These are phyloP conservation scores for Melastoma malabathricum DNA, from an alignment of 345 rosid species.

Conservation along the genomic window DNA sequence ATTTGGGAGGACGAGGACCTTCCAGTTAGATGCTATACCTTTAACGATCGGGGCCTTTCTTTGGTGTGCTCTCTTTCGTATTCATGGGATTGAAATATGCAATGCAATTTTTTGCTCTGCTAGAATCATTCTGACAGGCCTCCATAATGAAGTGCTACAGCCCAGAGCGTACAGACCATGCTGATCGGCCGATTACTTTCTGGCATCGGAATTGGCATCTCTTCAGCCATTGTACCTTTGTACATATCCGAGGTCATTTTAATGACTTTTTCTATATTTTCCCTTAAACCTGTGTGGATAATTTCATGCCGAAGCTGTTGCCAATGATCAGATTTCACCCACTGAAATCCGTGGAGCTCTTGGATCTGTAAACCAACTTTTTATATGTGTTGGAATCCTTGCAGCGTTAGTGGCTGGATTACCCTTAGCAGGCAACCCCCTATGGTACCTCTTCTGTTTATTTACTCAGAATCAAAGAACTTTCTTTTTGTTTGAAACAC, in stretches of 20 bases:
- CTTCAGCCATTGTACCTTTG: conserved; percentile 93
- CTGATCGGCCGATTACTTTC: conserved; percentile 92
- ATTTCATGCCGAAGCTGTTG: conserved; percentile 10
- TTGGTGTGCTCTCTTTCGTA: conserved; percentile 28
- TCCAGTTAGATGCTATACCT: conserved; percentile 90
- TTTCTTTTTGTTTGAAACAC: no score
- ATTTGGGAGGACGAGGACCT: conserved; percentile 88
- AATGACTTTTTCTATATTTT: not conserved
- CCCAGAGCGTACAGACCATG: conserved; percentile 84
- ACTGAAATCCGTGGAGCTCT: conserved; percentile 97
- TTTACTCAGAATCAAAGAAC: no score
- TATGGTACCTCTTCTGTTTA: conserved; percentile 33
- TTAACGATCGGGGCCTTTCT: conserved; percentile 77
- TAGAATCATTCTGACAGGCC: conserved; percentile 10
- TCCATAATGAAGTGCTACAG: conserved; percentile 54
- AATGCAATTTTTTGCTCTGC: not conserved
- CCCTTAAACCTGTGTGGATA: conserved; percentile 1
- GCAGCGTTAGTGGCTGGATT: conserved; percentile 94
- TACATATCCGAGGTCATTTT: conserved; percentile 84
- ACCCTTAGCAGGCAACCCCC: conserved; percentile 81
- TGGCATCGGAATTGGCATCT: conserved; percentile 94
- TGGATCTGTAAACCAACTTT: conserved; percentile 94
- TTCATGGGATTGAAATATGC: not conserved
- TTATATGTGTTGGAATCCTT: conserved; percentile 89
- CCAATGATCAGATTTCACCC: conserved; percentile 72